Percentiles rank a stretch among this genome's conserved stretches.
phyloP scores from a whole-genome alignment of 768 basidiomycete genomes.

The Mycena floridula region DNA sequence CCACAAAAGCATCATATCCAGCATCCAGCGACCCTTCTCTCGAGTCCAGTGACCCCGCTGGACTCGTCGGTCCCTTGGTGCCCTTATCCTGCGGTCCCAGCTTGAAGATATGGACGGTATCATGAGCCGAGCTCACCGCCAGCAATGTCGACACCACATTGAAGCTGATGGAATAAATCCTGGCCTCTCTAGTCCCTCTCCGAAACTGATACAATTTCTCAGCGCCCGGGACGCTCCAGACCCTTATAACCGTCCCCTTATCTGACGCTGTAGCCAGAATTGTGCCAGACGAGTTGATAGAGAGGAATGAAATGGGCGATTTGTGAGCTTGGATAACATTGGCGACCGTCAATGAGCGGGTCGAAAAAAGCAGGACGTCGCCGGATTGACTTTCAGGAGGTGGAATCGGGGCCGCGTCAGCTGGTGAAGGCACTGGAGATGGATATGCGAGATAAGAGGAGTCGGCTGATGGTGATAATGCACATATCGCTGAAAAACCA shows the following conservation, averaged over 20 bases:
- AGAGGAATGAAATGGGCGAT: constrained; percentile 80
- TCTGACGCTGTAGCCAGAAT: constrained; percentile 91
- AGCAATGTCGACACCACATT: constrained; percentile 79
- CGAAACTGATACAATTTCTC: constrained; percentile 96
- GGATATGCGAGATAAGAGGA: constrained; percentile 95
- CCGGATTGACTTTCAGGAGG: constrained; percentile 45
- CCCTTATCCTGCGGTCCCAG: constrained; percentile 37
- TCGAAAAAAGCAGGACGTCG: constrained; percentile 93
- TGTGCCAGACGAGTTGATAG: constrained; percentile 82
- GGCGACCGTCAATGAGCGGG: constrained; percentile 82
- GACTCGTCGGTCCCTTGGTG: constrained; percentile 12
- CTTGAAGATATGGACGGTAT: constrained; percentile 96
- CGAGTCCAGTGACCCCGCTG: constrained; percentile 59
- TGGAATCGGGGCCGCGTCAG: constrained; percentile 45
- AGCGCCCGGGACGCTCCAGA: constrained; percentile 85
- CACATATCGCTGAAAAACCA: constrained; percentile 72
- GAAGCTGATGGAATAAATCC: constrained; percentile 78
- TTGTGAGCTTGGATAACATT: constrained; percentile 99
- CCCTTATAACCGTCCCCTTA: constrained; percentile 95
- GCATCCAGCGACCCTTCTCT: constrained; percentile 57
- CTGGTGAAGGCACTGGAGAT: constrained; percentile 83
- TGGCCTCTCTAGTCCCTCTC: constrained; percentile 79
- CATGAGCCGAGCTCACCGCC: constrained; percentile 87
- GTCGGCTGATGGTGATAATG: constrained; percentile 90
- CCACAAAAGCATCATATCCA: constrained; percentile 83